Evolutionary conservation across 139 green algal genomes (phyloP).

Genomic region (Tetraselmis striata): DNA sequence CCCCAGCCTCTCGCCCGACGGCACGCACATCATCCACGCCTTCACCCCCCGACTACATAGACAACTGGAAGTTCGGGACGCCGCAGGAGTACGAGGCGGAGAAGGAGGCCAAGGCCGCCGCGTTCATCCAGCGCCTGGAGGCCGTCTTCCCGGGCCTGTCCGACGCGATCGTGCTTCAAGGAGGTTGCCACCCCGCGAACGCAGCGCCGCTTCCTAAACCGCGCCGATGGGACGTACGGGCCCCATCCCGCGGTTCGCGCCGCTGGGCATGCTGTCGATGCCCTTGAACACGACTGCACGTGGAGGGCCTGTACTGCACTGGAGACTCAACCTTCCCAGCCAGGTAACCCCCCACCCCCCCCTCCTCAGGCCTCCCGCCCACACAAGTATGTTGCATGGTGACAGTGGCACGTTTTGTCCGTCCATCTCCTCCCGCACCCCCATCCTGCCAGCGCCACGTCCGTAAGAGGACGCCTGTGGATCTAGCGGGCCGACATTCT

Average conservation of each 20-base stretch:
- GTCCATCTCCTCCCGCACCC: too few relatives aligned
- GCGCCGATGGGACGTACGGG: conserved; percentile 86
- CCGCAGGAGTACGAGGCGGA: conserved; percentile 45
- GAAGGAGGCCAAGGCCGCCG: conserved; percentile 71
- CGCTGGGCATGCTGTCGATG: conserved; percentile 90
- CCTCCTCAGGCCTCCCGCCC: too few relatives aligned
- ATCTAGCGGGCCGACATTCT: too few relatives aligned
- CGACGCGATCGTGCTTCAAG: conserved; percentile 53
- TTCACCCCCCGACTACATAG: conserved; percentile 96
- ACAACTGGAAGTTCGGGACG: conserved; percentile 60
- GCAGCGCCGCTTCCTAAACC: conserved; percentile 83
- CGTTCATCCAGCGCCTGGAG: conserved; percentile 75
- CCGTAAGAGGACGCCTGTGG: too few relatives aligned
- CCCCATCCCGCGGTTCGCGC: conserved; percentile 79
- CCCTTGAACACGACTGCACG: conserved; percentile 79
- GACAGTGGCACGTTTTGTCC: too few relatives aligned
- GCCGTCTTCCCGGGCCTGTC: conserved; percentile 71
- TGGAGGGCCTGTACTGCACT: conserved; percentile 88
- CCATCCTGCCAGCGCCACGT: too few relatives aligned
- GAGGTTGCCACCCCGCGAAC: conserved; percentile 85
- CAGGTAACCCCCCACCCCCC: too few relatives aligned
- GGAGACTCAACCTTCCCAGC: conserved; percentile 93
- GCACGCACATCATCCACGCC: conserved; percentile 83
- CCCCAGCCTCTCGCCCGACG: conserved; percentile 67
- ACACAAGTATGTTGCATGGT: too few relatives aligned